Base-by-base conservation (phyloP, 164 flowering plant species). In the Piper longum region DNA sequence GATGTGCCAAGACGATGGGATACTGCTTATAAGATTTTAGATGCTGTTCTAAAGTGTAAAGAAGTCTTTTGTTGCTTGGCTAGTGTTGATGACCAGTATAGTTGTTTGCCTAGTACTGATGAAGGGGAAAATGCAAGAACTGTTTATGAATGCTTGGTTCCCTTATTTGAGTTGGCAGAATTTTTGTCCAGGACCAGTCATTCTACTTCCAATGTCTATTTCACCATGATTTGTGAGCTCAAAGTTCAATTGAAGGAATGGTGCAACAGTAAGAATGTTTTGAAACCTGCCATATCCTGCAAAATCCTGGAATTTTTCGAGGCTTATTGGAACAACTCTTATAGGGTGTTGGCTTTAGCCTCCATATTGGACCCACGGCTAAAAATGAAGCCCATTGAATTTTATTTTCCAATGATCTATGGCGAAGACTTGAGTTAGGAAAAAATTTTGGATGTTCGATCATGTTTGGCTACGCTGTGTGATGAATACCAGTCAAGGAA, bases 81-180 rank as follows among this genome's bases (percentile, higher is more conserved):
- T 66, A 79, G 79, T 59, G 76, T 73, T 59, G 91, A 86, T 64
- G 60, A 73, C 43, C 54, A 73, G 41, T 82, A 70, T 70, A 56
- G 6, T 62, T 69, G 62, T 39, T 66, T 82, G 11, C 82, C 76
- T 8, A 74, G 88, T n/a, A 59, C 69, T 75, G 91, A 87, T 62
- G 98, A 91, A 4, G 89, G 98, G 98, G 79, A 67, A 69, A 82
- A 77, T 66, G 77, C 77, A 8, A 90, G 78, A 62, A 75, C 72
- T 41, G 43, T 66, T 43, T 43, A 17, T 48, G 48, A 45, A 17
- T 43, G 44, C 54, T 36, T 66, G 41, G 59, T 45, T 16, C 43
- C 51, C 14, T 66, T 66, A 36, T 58, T 41, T 51, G 62, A 66
- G 42, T 43, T 48, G 4, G 43, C 55, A 43, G 51, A 58, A 17